Base-by-base conservation (phyloP, 202 grass and related monocot genomes). In the Panicum hallii region DNA sequence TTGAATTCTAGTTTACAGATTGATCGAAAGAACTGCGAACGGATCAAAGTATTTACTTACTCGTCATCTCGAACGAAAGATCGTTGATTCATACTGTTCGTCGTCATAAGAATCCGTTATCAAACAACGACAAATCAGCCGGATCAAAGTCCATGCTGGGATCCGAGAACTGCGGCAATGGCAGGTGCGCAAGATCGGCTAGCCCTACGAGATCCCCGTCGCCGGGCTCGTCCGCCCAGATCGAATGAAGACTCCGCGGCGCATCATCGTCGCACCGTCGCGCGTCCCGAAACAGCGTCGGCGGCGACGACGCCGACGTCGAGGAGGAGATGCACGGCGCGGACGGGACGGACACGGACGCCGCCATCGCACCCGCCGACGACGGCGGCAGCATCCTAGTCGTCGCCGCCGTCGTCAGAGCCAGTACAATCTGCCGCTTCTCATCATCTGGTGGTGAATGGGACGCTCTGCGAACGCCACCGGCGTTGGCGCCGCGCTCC, bases 31-130 rank as follows among this genome's bases (percentile, higher is more conserved):
- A 11, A 26, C 5, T 34, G 7, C 9, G 5, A 75, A 19, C 5
- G 10, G 46, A 28, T 30, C 6, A 4, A 55, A 75, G 3, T 1
- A 52, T 9, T 43, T 19, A 44, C 61, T 55, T 75, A 84, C 45
- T 60, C 41, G 22, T 20, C 65, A 32, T 30, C 44, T 50, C 4
- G 57, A 79, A 50, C 14, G 0, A 43, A 26, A 26, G 46, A 16
- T 54, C 23, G 64, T 45, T 20, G 48, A 5, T 26, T 26, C 26
- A 26, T 26, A 26, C 26, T 53, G 30, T 63, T 74, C 22, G 34
- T 74, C 22, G 34, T 84, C 82, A 55, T 5, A 44, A 67, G 72
- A 76, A 84, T 4, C 48, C 72, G 7, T 11, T 38, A 36, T 85
- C 53, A 48, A 70, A 78, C 7, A 77, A 22, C 1, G 6, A 45